Evolutionary conservation across 1,284 basidiomycete genomes (phyloP), one percentile per base, ranked within the genome.

Genomic region (Uromyces viciae-fabae): DNA sequence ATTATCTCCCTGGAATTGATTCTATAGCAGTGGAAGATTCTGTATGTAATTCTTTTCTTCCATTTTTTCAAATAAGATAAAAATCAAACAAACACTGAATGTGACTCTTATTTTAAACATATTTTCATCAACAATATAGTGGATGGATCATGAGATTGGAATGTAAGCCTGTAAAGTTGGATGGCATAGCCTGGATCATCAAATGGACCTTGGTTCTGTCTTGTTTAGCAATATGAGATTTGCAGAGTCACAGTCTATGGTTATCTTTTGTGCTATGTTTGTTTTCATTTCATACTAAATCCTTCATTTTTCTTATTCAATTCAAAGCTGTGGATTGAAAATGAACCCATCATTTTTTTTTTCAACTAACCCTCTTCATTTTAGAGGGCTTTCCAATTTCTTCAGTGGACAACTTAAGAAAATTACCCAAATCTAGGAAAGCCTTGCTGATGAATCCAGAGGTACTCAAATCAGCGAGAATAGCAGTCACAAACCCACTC

Each of bases 1-100:
- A 81, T 25, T 81, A 81, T 52, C n/a, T 81, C 40, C 78, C 78
- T 11, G 78, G 78, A 28, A 74, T 80, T 28, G 77, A 80, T 60
- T 33, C 52, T 62, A 17, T 38, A 60, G 77, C 77, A 15, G 77
- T 80, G 19, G 42, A 60, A 25, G 62, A 80, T 38, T 52, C 46
- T 36, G 77, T 80, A 60, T 46, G 33, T 28, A 22, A 19, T 33
- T 19, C 43, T 69, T 69, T 46, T 15, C 15, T 17, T 25, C 22
- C 25, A 11, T n/a, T 8, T 31, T 22, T 8, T 58, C 11, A n/a
- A 22, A 40, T 40, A 25, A 25, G 19, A 2, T 42, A 33, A 2
- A 40, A n/a, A 40, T 2, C 28, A 66, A 19, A 28, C 52, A 5
- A 28, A 22, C 60, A 52, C 49, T 76, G 31, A 68, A 7, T 5